Base-by-base conservation (phyloP, 2,329 filamentous ascomycete species). In the Neospermospora avenae region DNA sequence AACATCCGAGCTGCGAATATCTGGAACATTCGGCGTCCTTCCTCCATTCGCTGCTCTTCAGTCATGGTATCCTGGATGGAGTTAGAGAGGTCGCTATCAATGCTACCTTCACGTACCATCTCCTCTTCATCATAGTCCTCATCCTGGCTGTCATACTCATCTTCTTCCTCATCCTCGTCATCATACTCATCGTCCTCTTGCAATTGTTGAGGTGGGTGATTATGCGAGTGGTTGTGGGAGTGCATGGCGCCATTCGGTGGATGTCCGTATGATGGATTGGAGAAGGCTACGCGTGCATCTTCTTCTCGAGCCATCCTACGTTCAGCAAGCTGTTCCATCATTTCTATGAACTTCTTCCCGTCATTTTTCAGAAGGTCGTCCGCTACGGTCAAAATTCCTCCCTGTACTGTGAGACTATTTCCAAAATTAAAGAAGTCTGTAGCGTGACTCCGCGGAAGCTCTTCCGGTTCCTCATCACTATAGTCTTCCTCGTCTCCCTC, bases 1-100 rank as follows among this genome's bases (percentile, higher is more conserved):
- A 99, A 99, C 95, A 99, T 99, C 65, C 95, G 87, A 60, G 95
- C 95, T 63, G 95, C 95, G 75, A 99, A 99, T 74, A 99, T 98
- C 75, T 99, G 95, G 74, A 99, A 99, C 95, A 99, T 99, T 68
- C 93, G 84, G 59, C 95, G 86, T 63, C 95, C 95, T 80, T 99
- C 95, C 74, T 98, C 93, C 95, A 99, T 98, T 63, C 95, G 90
- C 79, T 98, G 93, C 77, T 96, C 91, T 79, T 98, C 93, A 55
- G 92, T 97, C 91, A 98, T 95, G 66, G 89, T 86, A 73, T 96
- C 93, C 93, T 98, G 77, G 62, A 64, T 61, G 49, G 66, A 62
- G 70, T 76, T 71, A 79, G 78, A 72, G 63, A 57, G 39, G 35
- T 56, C 16, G 54, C 57, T 63, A 35, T 66, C 62, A 65, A 54